Conservation (phyloP, 2,329 filamentous ascomycete genomes). For the Aspergillus brunneoviolaceus region DNA sequence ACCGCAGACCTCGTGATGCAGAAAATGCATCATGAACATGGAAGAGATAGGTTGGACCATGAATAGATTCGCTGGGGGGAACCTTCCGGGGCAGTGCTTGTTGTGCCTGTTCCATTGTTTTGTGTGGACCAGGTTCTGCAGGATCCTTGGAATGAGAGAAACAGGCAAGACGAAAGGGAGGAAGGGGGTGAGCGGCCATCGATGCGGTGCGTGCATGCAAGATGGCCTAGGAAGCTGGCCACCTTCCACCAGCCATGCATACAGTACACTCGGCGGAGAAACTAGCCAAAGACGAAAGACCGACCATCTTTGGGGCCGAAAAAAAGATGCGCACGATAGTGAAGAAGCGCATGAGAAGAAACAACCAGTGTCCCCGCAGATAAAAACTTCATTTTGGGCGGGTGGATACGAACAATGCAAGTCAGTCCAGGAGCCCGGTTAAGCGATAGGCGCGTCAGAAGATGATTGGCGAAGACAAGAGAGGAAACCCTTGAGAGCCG, state of each 20-base stretch:
- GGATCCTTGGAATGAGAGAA: background rate
- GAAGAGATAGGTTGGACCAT: background rate
- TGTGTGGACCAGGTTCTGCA: background rate
- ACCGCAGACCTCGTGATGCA: background rate
- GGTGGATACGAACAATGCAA: conserved; percentile 11
- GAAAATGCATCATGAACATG: background rate
- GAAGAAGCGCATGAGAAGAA: no score
- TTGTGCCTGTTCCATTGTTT: background rate
- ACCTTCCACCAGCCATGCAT: background rate
- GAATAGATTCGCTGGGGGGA: background rate
- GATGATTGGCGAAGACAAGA: conserved; percentile 8
- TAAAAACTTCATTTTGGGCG: background rate
- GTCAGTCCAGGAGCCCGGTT: conserved; percentile 10
- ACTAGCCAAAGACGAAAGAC: background rate
- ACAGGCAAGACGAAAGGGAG: background rate
- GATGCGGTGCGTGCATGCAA: background rate
- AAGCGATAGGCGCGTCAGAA: conserved; percentile 16
- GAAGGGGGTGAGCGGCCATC: background rate
- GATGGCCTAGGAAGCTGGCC: background rate
- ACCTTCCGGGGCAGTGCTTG: background rate
- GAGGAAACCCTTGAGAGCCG: conserved; percentile 6
- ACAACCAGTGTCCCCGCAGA: conserved; percentile 9
- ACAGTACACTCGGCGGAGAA: background rate
- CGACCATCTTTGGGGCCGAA: background rate
- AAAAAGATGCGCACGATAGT: background rate